These are phyloP conservation scores for Eucalyptus curtisii DNA, from an alignment of 345 rosid species.

Conservation along the genomic window DNA sequence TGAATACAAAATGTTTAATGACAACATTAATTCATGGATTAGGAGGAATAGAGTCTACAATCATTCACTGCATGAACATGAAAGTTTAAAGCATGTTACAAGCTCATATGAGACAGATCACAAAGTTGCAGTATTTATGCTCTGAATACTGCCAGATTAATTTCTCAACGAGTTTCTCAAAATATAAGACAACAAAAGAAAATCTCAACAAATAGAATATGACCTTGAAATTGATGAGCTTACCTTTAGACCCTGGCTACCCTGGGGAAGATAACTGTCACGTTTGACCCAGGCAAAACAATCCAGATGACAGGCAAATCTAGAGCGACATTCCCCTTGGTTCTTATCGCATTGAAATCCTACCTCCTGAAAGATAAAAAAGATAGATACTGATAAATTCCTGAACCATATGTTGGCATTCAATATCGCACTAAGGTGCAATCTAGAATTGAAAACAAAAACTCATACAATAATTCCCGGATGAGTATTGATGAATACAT, in stretches of 20 bases:
- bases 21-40: neutral
- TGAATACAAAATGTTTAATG: neutral
- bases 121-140: neutral
- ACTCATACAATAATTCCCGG: neutral
- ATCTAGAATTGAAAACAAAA: neutral
- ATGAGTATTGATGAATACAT: slow-evolving; percentile 1
- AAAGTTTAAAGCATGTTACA: neutral
- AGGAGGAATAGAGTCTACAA: neutral
- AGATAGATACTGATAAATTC: neutral
- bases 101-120: neutral
- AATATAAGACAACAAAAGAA: neutral
- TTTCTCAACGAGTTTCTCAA: neutral
- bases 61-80: neutral
- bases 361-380: slow-evolving; percentile 50
- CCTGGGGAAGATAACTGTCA: slow-evolving; percentile 98
- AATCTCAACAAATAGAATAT: neutral
- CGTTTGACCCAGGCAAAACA: slow-evolving; percentile 99
- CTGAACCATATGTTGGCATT: neutral
- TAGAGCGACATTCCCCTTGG: slow-evolving; percentile 95
- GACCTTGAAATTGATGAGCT: neutral
- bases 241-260: slow-evolving; percentile 98
- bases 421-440: neutral
- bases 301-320: slow-evolving; percentile 92
- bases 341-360: slow-evolving; percentile 84
- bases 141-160: neutral